phyloP scores from a whole-genome alignment of 495 filamentous ascomycete genomes.

The Hyaloscypha finlandica region DNA sequence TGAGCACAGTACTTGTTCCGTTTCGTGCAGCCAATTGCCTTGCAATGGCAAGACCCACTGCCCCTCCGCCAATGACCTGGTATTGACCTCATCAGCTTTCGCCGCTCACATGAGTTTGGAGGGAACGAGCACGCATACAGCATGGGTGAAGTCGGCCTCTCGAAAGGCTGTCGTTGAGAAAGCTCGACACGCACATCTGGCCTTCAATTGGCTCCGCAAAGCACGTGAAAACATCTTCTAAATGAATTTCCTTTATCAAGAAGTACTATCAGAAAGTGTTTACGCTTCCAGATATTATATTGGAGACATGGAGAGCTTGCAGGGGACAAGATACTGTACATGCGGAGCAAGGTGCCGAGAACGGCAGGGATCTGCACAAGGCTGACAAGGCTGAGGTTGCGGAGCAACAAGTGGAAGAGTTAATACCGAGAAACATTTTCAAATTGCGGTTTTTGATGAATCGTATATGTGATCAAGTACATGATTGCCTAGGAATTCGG shows the following conservation, averaged over 20 bases:
- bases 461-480: too few species aligned
- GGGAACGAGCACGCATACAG: slow-evolving; percentile 45
- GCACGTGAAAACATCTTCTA: slow-evolving; percentile 23
- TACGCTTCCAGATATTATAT: not conserved
- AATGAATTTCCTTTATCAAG: not conserved
- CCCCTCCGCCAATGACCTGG: slow-evolving; percentile 86
- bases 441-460: too few species aligned
- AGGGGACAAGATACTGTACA: not conserved
- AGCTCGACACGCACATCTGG: slow-evolving; percentile 8
- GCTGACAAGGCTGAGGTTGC: slow-evolving; percentile 3
- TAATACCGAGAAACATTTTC: too few species aligned
- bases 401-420: too few species aligned
- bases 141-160: slow-evolving; percentile 80
- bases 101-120: not conserved
- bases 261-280: not conserved
- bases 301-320: not conserved
- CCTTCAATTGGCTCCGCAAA: slow-evolving; percentile 18
- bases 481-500: too few species aligned
- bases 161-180: slow-evolving; percentile 23
- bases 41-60: slow-evolving; percentile 89
- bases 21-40: slow-evolving; percentile 66
- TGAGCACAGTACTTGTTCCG: slow-evolving; percentile 65
- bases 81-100: not conserved
- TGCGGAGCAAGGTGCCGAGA: not conserved
- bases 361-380: not conserved